phyloP scores from a whole-genome alignment of 2,329 filamentous ascomycete genomes.

The Fusarium sp. region DNA sequence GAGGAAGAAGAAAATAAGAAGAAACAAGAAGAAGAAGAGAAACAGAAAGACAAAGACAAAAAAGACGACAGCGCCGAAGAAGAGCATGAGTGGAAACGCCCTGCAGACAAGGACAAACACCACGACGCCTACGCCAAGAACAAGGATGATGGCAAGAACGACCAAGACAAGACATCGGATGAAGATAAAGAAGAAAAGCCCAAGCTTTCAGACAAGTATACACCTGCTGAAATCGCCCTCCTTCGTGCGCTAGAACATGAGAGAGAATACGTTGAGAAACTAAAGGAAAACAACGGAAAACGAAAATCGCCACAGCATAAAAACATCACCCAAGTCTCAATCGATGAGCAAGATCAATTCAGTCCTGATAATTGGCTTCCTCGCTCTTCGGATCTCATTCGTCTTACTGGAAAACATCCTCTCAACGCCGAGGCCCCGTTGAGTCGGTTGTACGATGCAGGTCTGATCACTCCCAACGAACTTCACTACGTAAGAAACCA shows the following conservation, averaged over 20 bases:
- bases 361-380: slow-evolving; percentile 59
- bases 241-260: not conserved
- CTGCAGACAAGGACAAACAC: slow-evolving; percentile 42
- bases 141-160: slow-evolving; percentile 56
- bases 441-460: slow-evolving; percentile 54
- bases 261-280: not conserved
- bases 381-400: slow-evolving; percentile 61
- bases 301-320: not conserved
- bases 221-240: not conserved
- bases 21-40: not conserved
- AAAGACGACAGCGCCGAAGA: slow-evolving; percentile 22
- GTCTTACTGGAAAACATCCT: slow-evolving; percentile 67
- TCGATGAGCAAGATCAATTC: not conserved
- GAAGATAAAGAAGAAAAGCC: not conserved
- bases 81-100: slow-evolving; percentile 40
- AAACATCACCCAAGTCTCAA: not conserved
- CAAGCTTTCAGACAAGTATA: not conserved
- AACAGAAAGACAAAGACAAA: not conserved
- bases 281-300: not conserved
- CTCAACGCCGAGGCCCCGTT: slow-evolving; percentile 65
- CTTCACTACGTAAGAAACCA: slow-evolving; percentile 65
- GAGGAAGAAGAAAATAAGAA: slow-evolving; percentile 1
- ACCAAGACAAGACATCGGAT: not conserved
- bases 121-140: slow-evolving; percentile 38
- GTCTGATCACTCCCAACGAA: not conserved